A percentile compares a stretch with the other conserved stretches of the same genome.
Conservation (phyloP, 2,329 filamentous ascomycete species). For the Talaromyces albobiverticillius region DNA sequence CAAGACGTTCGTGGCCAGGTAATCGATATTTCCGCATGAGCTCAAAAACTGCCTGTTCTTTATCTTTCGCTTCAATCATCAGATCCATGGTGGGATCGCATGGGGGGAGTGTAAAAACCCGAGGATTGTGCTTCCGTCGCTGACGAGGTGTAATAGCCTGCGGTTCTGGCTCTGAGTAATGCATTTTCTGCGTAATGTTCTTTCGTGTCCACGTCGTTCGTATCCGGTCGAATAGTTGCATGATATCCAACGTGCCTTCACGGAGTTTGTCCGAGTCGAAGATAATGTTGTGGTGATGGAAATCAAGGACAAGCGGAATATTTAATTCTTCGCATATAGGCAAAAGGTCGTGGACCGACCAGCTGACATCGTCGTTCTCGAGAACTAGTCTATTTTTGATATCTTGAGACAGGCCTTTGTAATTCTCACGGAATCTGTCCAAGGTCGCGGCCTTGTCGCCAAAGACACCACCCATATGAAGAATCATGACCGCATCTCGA, state of each 20-base stretch:
- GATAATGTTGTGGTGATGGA: conserved; percentile 92
- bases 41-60: conserved; percentile 94
- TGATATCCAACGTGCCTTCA: conserved; percentile 82
- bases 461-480: conserved; percentile 90
- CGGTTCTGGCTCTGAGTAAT: conserved; percentile 80
- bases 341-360: conserved; percentile 86
- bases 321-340: conserved; percentile 91
- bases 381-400: conserved; percentile 80
- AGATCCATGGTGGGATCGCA: conserved; percentile 82
- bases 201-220: conserved; percentile 80
- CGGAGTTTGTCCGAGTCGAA: conserved; percentile 71
- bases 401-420: conserved; percentile 61
- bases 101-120: conserved; percentile 76
- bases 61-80: conserved; percentile 99
- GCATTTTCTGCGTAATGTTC: conserved; percentile 89
- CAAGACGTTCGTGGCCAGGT: conserved; percentile 72
- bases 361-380: conserved; percentile 92
- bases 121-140: conserved; percentile 78
- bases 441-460: conserved; percentile 81
- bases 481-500: conserved; percentile 86
- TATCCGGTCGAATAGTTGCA: conserved; percentile 71
- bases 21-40: conserved; percentile 86
- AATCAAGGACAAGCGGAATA: conserved; percentile 89
- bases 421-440: conserved; percentile 74
- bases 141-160: conserved; percentile 75